Percentiles rank a stretch among this genome's conserved stretches.
phyloP scores from a whole-genome alignment of 345 rosid species.

The Citrus sinensis region DNA sequence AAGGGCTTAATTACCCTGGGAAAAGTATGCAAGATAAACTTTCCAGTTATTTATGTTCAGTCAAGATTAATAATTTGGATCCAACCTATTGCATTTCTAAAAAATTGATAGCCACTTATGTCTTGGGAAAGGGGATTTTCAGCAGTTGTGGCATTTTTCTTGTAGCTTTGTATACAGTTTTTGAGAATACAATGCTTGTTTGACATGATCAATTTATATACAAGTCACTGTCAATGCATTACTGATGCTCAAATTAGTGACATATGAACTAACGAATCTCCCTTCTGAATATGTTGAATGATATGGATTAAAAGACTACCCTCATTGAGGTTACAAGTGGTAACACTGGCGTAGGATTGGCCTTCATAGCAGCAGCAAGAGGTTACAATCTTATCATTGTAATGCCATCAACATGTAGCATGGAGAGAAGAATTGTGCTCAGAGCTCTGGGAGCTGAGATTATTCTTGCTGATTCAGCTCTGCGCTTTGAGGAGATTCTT shows the following conservation, averaged over 20 bases:
- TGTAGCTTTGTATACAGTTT: too few species aligned
- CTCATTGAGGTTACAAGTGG: conserved; percentile 63
- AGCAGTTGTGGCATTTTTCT: too few species aligned
- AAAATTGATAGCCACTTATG: not conserved
- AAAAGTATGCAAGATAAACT: conserved; percentile 25
- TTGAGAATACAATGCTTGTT: too few species aligned
- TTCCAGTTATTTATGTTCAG: too few species aligned
- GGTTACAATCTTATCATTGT: conserved; percentile 57
- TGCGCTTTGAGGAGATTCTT: conserved; percentile 32
- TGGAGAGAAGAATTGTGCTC: conserved; percentile 62
- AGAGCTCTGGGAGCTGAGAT: conserved; percentile 78
- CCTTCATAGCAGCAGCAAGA: conserved; percentile 56
- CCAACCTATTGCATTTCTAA: too few species aligned
- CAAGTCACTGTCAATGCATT: too few species aligned
- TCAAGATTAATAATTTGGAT: not conserved
- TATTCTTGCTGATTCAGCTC: conserved; percentile 42
- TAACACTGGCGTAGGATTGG: conserved; percentile 76
- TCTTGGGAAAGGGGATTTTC: too few species aligned
- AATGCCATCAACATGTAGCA: conserved; percentile 57
- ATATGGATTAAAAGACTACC: conserved; percentile 31
- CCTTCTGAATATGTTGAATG: not conserved
- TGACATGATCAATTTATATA: too few species aligned
- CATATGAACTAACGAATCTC: not conserved
- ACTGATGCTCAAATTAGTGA: not conserved
- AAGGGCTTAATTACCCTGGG: conserved; percentile 57